Conservation (phyloP, 2,329 filamentous ascomycete genomes). For the Aspergillus carbonarius region DNA sequence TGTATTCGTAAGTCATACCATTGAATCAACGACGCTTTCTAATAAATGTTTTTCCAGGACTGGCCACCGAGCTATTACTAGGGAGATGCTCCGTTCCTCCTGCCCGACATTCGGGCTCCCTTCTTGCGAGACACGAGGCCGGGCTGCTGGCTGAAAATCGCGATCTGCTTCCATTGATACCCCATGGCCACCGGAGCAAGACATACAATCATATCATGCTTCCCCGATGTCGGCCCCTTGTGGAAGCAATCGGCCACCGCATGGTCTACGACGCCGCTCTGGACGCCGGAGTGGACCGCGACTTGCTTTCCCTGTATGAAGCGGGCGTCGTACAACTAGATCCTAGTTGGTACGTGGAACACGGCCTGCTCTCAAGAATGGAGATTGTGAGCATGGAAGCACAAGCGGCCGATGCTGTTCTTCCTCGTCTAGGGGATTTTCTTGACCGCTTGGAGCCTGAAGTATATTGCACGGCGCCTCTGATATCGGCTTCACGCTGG, state of each 20-base stretch:
- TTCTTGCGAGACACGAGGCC: constrained; percentile 23
- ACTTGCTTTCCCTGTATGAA: constrained; percentile 17
- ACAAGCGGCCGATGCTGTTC: constrained; percentile 10
- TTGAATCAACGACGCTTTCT: constrained; percentile 3
- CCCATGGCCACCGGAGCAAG: constrained; percentile 16
- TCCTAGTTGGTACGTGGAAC: constrained; percentile 18
- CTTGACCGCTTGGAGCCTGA: constrained; percentile 6
- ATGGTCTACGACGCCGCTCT: constrained; percentile 24
- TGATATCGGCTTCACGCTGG: constrained; percentile 13
- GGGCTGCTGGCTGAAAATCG: constrained; percentile 18
- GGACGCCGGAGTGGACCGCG: constrained; percentile 11
- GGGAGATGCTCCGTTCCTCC: constrained; percentile 24
- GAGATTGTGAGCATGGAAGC: constrained; percentile 14
- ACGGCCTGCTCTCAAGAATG: constrained; percentile 8
- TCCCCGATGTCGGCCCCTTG: constrained; percentile 15
- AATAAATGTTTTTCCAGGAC: constrained; percentile 13
- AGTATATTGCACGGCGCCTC: constrained; percentile 16
- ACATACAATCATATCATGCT: constrained; percentile 22
- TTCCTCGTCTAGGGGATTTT: constrained; percentile 11
- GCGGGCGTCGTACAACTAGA: constrained; percentile 13
- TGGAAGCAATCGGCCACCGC: constrained; percentile 24
- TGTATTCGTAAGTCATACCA: constrained; percentile 14
- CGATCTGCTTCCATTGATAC: not conserved
- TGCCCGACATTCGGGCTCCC: constrained; percentile 6
- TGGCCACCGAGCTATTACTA: constrained; percentile 26